Percentiles rank a stretch among this genome's conserved stretches.
Evolutionary conservation across 257 asterid species (phyloP).

Genomic region (Solanum gracilifrons): DNA sequence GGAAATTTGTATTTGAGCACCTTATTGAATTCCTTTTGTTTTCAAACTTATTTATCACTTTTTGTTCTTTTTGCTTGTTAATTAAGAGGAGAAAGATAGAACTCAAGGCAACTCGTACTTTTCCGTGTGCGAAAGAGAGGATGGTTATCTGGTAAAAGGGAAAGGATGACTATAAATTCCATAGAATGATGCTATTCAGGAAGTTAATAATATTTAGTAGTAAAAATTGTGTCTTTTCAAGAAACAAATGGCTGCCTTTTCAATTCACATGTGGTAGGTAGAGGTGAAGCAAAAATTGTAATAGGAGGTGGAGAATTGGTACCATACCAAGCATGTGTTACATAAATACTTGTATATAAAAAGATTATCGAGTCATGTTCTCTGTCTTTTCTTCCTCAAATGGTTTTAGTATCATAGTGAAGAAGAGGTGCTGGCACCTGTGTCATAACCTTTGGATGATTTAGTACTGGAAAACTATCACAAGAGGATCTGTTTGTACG

Average conservation of each 20-base stretch:
- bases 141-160: neutral
- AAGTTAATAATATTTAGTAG: neutral
- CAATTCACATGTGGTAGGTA: neutral
- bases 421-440: neutral
- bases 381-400: neutral
- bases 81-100: neutral
- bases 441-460: neutral
- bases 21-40: neutral
- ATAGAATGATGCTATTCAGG: neutral
- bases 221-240: neutral
- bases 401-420: neutral
- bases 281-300: neutral
- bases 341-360: neutral
- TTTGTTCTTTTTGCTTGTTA: neutral
- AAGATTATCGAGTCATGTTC: neutral
- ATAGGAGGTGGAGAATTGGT: neutral
- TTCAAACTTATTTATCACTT: neutral
- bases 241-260: neutral
- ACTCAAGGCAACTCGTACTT: neutral
- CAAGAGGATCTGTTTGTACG: neutral
- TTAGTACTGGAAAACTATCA: neutral
- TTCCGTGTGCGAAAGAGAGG: neutral
- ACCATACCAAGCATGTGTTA: neutral
- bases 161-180: neutral
- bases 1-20: neutral